phyloP scores from a whole-genome alignment of 139 green algal genomes.

The Microglena sp. region DNA sequence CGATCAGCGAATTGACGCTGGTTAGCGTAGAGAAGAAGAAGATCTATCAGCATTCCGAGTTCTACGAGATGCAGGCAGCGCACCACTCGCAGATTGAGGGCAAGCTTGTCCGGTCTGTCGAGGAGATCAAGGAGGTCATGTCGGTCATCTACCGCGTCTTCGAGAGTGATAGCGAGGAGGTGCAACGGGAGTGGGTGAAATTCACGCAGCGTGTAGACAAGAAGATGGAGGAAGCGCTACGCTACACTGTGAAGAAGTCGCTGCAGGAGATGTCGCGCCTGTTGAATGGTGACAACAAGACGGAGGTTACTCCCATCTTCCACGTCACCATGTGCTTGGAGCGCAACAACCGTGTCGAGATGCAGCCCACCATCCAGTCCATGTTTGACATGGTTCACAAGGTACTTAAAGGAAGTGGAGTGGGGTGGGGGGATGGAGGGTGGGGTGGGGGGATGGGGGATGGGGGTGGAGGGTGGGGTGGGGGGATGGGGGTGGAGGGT shows the following conservation, averaged over 20 bases:
- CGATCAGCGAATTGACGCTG: constrained; percentile 57
- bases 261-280: constrained; percentile 66
- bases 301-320: constrained; percentile 72
- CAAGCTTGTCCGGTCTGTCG: constrained; percentile 30
- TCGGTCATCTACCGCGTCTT: constrained; percentile 57
- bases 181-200: constrained; percentile 73
- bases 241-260: constrained; percentile 56
- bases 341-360: constrained; percentile 51
- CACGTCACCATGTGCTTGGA: constrained; percentile 55
- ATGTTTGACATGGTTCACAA: constrained; percentile 76
- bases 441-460: too few relatives aligned
- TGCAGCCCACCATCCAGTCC: constrained; percentile 59
- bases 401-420: too few relatives aligned
- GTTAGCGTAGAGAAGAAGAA: constrained; percentile 78
- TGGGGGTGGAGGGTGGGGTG: too few relatives aligned
- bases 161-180: constrained; percentile 66
- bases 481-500: too few relatives aligned
- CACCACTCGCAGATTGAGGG: constrained; percentile 41
- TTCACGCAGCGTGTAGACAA: constrained; percentile 73
- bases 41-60: constrained; percentile 71
- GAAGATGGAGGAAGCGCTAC: constrained; percentile 73
- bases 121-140: constrained; percentile 50
- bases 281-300: constrained; percentile 77
- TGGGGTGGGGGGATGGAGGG: too few relatives aligned
- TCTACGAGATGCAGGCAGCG: constrained; percentile 52